Evolutionary conservation across 2,329 filamentous ascomycete species (phyloP), one percentile per base, ranked within the genome.

Genomic region (Verticillium zaregamsianum): DNA sequence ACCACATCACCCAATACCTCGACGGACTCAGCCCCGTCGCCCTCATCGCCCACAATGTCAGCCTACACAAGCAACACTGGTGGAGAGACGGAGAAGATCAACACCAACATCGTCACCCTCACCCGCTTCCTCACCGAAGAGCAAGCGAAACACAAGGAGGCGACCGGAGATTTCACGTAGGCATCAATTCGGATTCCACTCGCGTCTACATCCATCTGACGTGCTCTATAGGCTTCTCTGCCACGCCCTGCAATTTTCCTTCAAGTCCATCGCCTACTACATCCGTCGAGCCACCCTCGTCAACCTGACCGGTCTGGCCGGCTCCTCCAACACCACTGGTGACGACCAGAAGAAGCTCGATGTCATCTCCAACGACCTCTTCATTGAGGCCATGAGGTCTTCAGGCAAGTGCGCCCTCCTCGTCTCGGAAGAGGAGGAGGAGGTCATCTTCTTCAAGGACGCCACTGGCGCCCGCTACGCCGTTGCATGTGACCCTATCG

Each of bases 281-380:
- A 99, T 99, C 78, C 93, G 94, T 71, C 90, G 95, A 76, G 93
- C 94, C 39, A 94, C 92, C 28, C 83, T 99, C 67, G 94, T 98
- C 80, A 97, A 97, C 82, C 87, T 99, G 65, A 96, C 92, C 59
- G 95, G 95, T 64, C 88, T 99, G 57, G 95, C 95, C 65, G 95
- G 95, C 63, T 95, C 94, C 64, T 92, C 93, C 68, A 99, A 99
- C 80, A 92, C 85, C 60, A 98, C 95, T 3, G 95, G 95, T 67
- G 95, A 99, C 77, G 95, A 98, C 76, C 95, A 99, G 78, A 99
- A 99, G 87, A 99, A 99, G 82, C 91, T 99, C 65, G 95, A 99
- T 75, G 94, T 99, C 63, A 98, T 99, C 74, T 94, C 93, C 76
- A 98, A 99, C 76, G 95, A 99, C 75, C 85, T 99, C 70, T 99